These are phyloP conservation scores for Trametes sp. DNA, from an alignment of 1,284 basidiomycete genomes.

Conservation along the genomic window DNA sequence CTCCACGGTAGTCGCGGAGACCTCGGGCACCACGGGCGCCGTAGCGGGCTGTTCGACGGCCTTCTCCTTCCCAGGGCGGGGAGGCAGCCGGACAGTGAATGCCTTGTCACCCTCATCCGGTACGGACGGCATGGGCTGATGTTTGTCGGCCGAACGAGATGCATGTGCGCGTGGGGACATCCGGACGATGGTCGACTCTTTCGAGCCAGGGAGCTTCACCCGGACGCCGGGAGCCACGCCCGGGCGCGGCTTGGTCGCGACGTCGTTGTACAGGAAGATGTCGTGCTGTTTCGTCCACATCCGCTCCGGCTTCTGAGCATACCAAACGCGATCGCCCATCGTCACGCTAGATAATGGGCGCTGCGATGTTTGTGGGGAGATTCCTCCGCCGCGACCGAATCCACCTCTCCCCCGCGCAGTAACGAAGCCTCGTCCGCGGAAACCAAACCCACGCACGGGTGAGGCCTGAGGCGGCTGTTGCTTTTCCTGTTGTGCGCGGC, in stretches of 20 bases:
- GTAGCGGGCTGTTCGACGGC: slow-evolving; percentile 21
- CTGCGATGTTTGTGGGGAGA: slow-evolving; percentile 37
- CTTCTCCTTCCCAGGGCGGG: slow-evolving; percentile 44
- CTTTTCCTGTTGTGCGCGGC: slow-evolving; percentile 42
- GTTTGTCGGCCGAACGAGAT: slow-evolving; percentile 16
- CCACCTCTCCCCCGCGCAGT: slow-evolving; percentile 52
- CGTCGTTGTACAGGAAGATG: slow-evolving; percentile 70
- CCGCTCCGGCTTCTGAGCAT: slow-evolving; percentile 75
- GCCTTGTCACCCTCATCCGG: slow-evolving; percentile 52
- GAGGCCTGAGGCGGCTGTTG: slow-evolving; percentile 41
- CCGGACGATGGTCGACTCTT: slow-evolving; percentile 42
- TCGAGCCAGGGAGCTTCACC: slow-evolving; percentile 64
- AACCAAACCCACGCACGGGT: slow-evolving; percentile 43
- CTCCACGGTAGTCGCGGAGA: slow-evolving; percentile 42
- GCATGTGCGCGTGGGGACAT: slow-evolving; percentile 32
- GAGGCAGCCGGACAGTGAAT: slow-evolving; percentile 65
- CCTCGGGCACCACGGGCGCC: slow-evolving; percentile 32
- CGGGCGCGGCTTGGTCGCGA: slow-evolving; percentile 59
- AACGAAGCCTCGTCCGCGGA: slow-evolving; percentile 49
- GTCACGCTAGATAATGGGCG: slow-evolving; percentile 36
- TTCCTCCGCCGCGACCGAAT: slow-evolving; percentile 42
- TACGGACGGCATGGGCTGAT: slow-evolving; percentile 17
- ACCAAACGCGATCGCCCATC: slow-evolving; percentile 64
- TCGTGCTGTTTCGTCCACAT: slow-evolving; percentile 84
- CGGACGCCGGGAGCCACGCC: slow-evolving; percentile 62